Conservation (phyloP, 2,329 filamentous ascomycete genomes). For the Meredithiella fracta region DNA sequence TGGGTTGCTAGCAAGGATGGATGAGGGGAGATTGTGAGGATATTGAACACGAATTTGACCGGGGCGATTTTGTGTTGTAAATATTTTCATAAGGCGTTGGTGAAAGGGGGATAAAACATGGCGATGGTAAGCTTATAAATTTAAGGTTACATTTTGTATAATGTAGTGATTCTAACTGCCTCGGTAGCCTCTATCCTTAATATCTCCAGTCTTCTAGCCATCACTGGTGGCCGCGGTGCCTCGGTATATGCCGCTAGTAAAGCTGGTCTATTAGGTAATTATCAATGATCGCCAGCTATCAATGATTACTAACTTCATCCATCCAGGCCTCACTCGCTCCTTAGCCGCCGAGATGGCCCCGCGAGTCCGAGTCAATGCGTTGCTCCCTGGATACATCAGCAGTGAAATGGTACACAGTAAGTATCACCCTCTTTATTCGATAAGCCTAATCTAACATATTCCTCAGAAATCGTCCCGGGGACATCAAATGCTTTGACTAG, state of each 20-base stretch:
- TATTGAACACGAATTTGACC: conserved; percentile 55
- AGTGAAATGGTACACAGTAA: conserved; percentile 64
- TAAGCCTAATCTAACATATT: too few species aligned
- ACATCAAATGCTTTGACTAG: background rate
- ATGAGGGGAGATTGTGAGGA: conserved; percentile 32
- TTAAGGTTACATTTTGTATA: too few species aligned
- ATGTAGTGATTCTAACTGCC: too few species aligned
- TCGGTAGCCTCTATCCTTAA: conserved; percentile 59
- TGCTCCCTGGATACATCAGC: conserved; percentile 69
- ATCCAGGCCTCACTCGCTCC: conserved; percentile 48
- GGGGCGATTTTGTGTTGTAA: conserved; percentile 48
- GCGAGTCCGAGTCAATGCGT: conserved; percentile 58
- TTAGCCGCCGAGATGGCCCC: conserved; percentile 45
- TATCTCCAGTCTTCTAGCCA: conserved; percentile 57
- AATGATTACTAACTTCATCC: background rate
- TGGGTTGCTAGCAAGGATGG: conserved; percentile 42
- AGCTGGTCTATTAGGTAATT: conserved; percentile 59
- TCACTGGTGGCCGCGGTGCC: conserved; percentile 52
- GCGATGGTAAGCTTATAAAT: conserved; percentile 7
- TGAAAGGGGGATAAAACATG: conserved; percentile 4
- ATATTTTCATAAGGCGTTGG: conserved; percentile 20
- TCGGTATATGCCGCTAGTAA: conserved; percentile 66
- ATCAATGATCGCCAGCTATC: conserved; percentile 16
- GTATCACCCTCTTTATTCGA: too few species aligned
- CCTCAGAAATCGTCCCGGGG: conserved; percentile 6